Conservation (phyloP, 306 rosid genomes). For the Aeschynomene evenia region DNA sequence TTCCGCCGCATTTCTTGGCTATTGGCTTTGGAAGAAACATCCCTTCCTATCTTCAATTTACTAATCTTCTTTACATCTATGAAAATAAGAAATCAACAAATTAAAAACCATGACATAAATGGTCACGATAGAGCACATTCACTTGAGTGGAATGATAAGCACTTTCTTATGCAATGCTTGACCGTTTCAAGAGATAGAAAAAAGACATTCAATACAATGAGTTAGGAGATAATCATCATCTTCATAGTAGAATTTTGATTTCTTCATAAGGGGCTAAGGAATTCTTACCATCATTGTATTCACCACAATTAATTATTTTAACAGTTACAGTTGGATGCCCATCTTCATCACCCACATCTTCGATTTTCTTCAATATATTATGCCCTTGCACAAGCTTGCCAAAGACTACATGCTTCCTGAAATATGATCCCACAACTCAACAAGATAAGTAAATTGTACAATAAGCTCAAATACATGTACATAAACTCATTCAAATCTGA, state of each 20-base stretch:
- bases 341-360: slow-evolving; percentile 73
- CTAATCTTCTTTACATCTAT: slow-evolving; percentile 61
- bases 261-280: background rate
- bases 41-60: slow-evolving; percentile 48
- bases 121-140: background rate
- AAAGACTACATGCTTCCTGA: slow-evolving; percentile 86
- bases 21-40: slow-evolving; percentile 55
- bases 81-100: slow-evolving; percentile 9
- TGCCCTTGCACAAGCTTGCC: slow-evolving; percentile 87
- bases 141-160: background rate
- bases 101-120: background rate
- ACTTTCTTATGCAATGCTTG: background rate
- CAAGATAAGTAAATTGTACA: slow-evolving; percentile 7
- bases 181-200: background rate
- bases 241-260: background rate
- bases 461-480: background rate
- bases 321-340: slow-evolving; percentile 86
- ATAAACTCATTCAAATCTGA: background rate
- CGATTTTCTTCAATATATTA: slow-evolving; percentile 69
- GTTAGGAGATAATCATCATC: background rate
- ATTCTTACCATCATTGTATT: slow-evolving; percentile 68
- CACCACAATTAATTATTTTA: slow-evolving; percentile 88
- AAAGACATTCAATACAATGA: background rate
- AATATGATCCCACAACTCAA: slow-evolving; percentile 19
- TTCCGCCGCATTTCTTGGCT: slow-evolving; percentile 53